These are phyloP conservation scores for Coffea eugenioides DNA, from an alignment of 257 asterid species.

Conservation along the genomic window DNA sequence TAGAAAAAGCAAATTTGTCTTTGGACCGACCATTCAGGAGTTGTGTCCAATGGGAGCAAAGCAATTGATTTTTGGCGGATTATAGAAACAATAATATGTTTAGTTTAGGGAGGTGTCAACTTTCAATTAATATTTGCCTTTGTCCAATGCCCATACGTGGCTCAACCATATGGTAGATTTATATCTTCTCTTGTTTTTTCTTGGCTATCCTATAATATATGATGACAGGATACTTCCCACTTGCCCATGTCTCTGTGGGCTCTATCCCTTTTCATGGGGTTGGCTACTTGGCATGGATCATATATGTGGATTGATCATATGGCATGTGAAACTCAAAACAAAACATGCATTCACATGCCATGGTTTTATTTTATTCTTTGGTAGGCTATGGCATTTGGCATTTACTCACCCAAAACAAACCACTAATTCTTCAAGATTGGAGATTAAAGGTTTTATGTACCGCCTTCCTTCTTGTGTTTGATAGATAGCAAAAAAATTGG, in stretches of 20 bases:
- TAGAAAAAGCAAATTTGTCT: neutral
- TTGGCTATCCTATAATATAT: neutral
- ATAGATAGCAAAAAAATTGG: too few species aligned
- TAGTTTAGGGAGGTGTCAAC: neutral
- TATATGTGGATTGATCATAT: neutral
- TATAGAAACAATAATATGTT: too few species aligned
- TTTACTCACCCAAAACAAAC: too few species aligned
- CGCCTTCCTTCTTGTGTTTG: too few species aligned
- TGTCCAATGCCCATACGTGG: conserved; percentile 38
- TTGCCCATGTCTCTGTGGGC: conserved; percentile 30
- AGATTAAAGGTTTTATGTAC: too few species aligned
- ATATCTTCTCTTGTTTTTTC: conserved; percentile 22
- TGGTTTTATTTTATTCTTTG: neutral
- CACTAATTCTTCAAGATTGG: too few species aligned
- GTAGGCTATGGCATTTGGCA: neutral
- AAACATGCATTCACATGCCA: neutral
- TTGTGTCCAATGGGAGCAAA: conserved; percentile 30
- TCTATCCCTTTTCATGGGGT: neutral
- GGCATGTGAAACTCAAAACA: too few species aligned
- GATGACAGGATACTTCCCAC: conserved; percentile 18
- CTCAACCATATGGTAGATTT: conserved; percentile 33
- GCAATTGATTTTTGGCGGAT: conserved; percentile 27
- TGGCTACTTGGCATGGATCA: neutral
- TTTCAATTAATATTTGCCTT: neutral
- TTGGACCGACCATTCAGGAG: neutral